Conservation (phyloP, 441 rosid species). For the Iberis amara region DNA sequence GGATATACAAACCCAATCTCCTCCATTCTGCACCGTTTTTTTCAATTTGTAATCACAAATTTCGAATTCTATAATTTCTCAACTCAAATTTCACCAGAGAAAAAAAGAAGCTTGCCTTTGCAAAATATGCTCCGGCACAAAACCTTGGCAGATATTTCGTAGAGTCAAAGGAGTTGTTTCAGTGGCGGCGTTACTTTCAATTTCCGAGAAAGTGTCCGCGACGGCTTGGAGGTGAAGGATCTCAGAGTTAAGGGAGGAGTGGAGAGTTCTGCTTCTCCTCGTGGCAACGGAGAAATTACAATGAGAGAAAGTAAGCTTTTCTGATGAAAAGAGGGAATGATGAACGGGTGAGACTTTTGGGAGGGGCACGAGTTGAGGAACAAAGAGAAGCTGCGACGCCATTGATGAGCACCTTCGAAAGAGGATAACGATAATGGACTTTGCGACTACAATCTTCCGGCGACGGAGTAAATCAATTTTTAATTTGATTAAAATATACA, state of each 20-base stretch:
- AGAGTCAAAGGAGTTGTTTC: constrained; percentile 20
- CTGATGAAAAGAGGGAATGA: constrained; percentile 10
- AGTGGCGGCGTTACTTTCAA: constrained; percentile 4
- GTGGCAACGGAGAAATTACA: background rate
- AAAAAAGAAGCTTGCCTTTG: constrained; percentile 39
- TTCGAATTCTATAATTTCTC: background rate
- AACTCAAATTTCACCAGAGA: background rate
- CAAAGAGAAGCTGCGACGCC: constrained; percentile 30
- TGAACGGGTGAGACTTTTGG: constrained; percentile 10
- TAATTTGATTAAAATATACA: too few relatives aligned
- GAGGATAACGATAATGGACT: constrained; percentile 2
- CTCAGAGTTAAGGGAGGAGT: constrained; percentile 1
- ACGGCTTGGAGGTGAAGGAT: constrained; percentile 8
- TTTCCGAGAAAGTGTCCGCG: constrained; percentile 10
- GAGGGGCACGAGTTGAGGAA: constrained; percentile 16
- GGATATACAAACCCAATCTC: constrained; percentile 56
- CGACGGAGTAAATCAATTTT: too few relatives aligned
- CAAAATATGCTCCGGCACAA: constrained; percentile 47
- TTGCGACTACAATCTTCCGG: background rate
- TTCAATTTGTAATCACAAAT: background rate
- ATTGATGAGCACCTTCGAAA: constrained; percentile 18
- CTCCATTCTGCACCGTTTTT: constrained; percentile 44
- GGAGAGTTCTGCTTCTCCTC: constrained; percentile 1
- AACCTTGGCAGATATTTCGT: constrained; percentile 33
- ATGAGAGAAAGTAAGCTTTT: background rate